A percentile compares a stretch with the other conserved stretches of the same genome.
Evolutionary conservation across 2,329 filamentous ascomycete species (phyloP).

Genomic region (Phoma sp.): DNA sequence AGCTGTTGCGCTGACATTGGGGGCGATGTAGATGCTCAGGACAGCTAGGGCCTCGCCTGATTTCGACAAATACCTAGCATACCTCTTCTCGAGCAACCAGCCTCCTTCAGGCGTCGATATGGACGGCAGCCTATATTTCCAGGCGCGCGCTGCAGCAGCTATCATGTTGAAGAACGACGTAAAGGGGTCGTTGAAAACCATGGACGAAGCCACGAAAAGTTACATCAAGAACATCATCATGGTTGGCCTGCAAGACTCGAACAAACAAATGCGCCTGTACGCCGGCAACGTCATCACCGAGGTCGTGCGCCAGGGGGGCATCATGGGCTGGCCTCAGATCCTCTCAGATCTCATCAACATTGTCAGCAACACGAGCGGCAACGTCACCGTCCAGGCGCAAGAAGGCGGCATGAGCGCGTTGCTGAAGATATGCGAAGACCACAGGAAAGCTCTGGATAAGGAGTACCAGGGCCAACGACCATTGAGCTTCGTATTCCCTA

Average conservation of each 20-base stretch:
- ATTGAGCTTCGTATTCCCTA: conserved; percentile 85
- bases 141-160: conserved; percentile 84
- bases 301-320: conserved; percentile 80
- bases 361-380: conserved; percentile 74
- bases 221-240: conserved; percentile 83
- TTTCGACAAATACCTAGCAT: conserved; percentile 96
- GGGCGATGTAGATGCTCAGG: conserved; percentile 76
- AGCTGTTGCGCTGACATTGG: conserved; percentile 32
- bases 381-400: conserved; percentile 73
- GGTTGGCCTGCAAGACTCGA: conserved; percentile 79
- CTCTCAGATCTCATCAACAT: conserved; percentile 81
- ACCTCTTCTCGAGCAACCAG: conserved; percentile 78
- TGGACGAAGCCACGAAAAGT: conserved; percentile 73
- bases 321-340: conserved; percentile 90
- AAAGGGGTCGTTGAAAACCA: conserved; percentile 74
- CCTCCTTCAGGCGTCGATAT: conserved; percentile 66
- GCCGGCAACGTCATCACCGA: conserved; percentile 95
- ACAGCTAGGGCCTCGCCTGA: conserved; percentile 89
- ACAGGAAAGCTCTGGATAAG: conserved; percentile 81
- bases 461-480: conserved; percentile 90
- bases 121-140: conserved; percentile 68
- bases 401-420: conserved; percentile 94
- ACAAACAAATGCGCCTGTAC: conserved; percentile 82
- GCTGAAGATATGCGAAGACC: conserved; percentile 96
- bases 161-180: conserved; percentile 97